Conservation (phyloP, 129 eudicot genomes). For the Escallonia herrerae region DNA sequence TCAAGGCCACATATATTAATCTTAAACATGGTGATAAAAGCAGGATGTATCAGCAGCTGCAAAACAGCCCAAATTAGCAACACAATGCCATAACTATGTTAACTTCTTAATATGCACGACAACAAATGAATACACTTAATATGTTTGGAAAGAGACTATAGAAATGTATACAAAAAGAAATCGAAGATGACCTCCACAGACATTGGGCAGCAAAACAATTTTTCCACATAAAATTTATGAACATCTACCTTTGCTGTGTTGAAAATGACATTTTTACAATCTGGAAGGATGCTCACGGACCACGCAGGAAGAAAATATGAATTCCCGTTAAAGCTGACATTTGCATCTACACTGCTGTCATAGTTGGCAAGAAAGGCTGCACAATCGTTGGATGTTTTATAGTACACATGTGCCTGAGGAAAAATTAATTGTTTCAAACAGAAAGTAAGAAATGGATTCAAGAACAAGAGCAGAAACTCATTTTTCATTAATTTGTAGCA, state of each 20-base stretch:
- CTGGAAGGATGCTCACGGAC: conserved; percentile 92
- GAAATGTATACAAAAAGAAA: not conserved
- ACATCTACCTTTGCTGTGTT: conserved; percentile 70
- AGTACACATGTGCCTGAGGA: conserved; percentile 68
- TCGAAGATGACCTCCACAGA: not conserved
- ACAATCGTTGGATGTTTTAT: conserved; percentile 47
- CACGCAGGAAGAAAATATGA: conserved; percentile 76
- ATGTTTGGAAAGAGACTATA: no score
- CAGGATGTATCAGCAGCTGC: not conserved
- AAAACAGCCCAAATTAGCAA: no score
- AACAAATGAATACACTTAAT: no score
- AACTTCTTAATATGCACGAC: no score
- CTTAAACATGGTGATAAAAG: no score
- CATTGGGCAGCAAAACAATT: not conserved
- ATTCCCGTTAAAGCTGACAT: conserved; percentile 57
- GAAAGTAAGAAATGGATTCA: not conserved
- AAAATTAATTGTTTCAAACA: conserved; percentile 12
- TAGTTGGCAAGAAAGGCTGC: conserved; percentile 82
- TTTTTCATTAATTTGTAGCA: no score
- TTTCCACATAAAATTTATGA: not conserved
- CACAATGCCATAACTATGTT: no score
- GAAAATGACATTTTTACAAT: conserved; percentile 52
- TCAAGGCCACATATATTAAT: not conserved
- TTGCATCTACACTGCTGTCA: conserved; percentile 50
- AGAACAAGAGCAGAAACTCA: no score